A percentile compares a stretch with the other conserved stretches of the same genome.
Conservation (phyloP, 495 filamentous ascomycete species). For the Penicillium subrubescens region DNA sequence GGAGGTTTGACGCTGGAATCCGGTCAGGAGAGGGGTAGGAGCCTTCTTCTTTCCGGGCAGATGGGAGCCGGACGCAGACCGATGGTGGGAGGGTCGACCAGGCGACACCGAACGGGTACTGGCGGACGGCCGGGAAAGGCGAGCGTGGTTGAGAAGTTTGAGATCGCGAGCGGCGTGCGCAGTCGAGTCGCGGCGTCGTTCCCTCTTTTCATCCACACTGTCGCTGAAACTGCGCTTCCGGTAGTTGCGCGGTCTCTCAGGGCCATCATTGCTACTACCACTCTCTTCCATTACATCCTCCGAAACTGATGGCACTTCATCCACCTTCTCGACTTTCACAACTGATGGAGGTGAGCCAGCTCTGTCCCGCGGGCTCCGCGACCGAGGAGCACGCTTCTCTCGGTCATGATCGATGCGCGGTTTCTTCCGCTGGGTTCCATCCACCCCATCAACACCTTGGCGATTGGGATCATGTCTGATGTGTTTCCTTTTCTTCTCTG, state of each 20-base stretch:
- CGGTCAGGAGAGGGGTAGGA: conserved; percentile 54
- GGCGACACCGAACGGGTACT: conserved; percentile 67
- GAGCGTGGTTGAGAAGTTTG: conserved; percentile 28
- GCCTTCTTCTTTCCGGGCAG: conserved; percentile 44
- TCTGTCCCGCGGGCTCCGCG: conserved; percentile 29
- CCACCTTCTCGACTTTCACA: conserved; percentile 43
- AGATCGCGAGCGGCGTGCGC: conserved; percentile 29
- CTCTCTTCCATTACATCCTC: conserved; percentile 25
- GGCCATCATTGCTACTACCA: conserved; percentile 16
- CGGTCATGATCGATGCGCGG: conserved; percentile 33
- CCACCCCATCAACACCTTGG: conserved; percentile 50
- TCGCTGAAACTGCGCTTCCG: conserved; percentile 50
- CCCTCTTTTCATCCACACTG: conserved; percentile 40
- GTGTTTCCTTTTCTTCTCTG: conserved; percentile 66
- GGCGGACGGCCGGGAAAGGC: conserved; percentile 34
- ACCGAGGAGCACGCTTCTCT: conserved; percentile 25
- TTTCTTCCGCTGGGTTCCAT: conserved; percentile 40
- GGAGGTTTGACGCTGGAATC: conserved; percentile 48
- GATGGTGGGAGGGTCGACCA: conserved; percentile 55
- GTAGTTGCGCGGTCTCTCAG: conserved; percentile 25
- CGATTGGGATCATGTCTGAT: conserved; percentile 65
- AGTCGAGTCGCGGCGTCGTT: conserved; percentile 27
- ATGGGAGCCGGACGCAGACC: conserved; percentile 65
- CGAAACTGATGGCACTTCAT: conserved; percentile 32
- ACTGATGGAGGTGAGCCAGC: conserved; percentile 29